Base-by-base conservation (phyloP, 164 flowering plant species). In the Berberis thunbergii region DNA sequence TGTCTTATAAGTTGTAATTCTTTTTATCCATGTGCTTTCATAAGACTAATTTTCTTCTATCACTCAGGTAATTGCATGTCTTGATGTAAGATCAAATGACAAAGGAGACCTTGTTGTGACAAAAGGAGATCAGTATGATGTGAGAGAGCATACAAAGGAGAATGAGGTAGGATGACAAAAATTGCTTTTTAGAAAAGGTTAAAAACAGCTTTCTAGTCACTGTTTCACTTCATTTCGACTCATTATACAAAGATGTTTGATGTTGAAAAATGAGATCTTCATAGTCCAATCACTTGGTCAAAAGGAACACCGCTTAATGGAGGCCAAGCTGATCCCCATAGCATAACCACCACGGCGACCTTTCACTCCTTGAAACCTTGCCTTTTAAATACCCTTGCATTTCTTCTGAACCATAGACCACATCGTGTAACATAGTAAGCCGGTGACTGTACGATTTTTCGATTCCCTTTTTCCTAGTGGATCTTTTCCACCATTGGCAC, bases 101-200 rank as follows among this genome's bases (percentile, higher is more conserved):
- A 76, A 81, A 52, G 97, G 97, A 43, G 97, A 91, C 76, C 99
- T 94, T 79, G 93, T 94, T 69, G 99, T 91, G 57, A 89, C 97
- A 60, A 91, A 94, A 80, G 97, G 99, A 63, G 97, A 94, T 66
- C 99, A 94, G 60, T 94, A 94, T 77, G 96, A 91, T 78, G 99
- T 94, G 57, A 85, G 99, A 73, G 97, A 94, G 75, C 80, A 91
- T 49, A 83, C 97, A 63, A 61, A 82, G 68, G 90, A 86, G 75
- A 86, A 91, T 74, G 96, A 89, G 99, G 99, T 94, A 79, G 4
- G 43, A 40, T 26, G 41, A 57, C 6, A 26, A 45, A 13, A 59
- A 12, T 6, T 2, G 57, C 40, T 52, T 4, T 52, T 10, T 52
- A 10, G 4, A 7, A 4, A 10, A 4, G 3, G n/a, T 3, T 9